Evolutionary conservation across 2,329 filamentous ascomycete genomes (phyloP).

Genomic region (Neonectria sp.): DNA sequence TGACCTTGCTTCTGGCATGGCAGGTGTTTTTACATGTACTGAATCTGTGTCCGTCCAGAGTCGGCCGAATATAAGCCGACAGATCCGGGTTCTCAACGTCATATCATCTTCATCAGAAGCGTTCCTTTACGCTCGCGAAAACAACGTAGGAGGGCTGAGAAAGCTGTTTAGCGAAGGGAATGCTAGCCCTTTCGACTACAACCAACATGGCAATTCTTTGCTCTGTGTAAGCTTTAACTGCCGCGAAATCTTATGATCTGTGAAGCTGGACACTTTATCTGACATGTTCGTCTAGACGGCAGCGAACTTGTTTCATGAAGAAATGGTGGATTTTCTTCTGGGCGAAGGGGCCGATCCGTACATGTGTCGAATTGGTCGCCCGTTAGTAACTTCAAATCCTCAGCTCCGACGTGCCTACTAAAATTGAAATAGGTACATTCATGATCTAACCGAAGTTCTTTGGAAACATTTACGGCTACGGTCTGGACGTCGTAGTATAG

Average conservation of each 20-base stretch:
- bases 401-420: not conserved
- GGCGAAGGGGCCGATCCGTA: not conserved
- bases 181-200: not conserved
- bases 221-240: not conserved
- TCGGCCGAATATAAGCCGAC: not conserved
- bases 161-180: not conserved
- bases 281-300: not conserved
- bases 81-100: not conserved
- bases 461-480: not conserved
- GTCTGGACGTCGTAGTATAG: not conserved
- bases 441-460: not conserved
- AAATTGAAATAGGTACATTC: not conserved
- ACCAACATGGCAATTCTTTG: not conserved
- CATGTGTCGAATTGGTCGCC: not conserved
- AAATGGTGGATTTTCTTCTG: not conserved
- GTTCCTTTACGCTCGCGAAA: not conserved
- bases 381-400: not conserved
- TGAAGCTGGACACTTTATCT: not conserved
- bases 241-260: not conserved
- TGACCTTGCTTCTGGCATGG: not conserved
- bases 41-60: not conserved
- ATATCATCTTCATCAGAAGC: not conserved
- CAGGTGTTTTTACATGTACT: not conserved
- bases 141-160: not conserved
- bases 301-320: not conserved